Conservation (phyloP, 2,329 filamentous ascomycete genomes). For the Hypomyces perniciosus region DNA sequence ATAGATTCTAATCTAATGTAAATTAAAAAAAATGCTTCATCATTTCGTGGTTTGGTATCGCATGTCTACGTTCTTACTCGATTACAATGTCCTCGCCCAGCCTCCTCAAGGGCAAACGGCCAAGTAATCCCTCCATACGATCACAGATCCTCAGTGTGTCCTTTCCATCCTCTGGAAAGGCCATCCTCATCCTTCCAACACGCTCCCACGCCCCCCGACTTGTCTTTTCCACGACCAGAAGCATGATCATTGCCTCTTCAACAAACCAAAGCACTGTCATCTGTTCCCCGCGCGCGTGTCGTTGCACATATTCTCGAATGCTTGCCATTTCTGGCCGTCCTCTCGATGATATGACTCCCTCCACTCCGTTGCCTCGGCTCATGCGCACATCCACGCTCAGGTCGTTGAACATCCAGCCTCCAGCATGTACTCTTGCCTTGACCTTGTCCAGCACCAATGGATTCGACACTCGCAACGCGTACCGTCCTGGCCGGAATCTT, state of each 20-base stretch:
- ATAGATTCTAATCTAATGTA: no score
- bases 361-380: constrained; percentile 21
- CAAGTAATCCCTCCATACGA: constrained; percentile 26
- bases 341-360: not conserved
- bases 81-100: constrained; percentile 29
- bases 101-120: constrained; percentile 26
- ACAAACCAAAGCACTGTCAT: constrained; percentile 33
- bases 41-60: not conserved
- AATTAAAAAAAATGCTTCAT: no score
- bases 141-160: constrained; percentile 27
- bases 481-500: constrained; percentile 20
- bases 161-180: constrained; percentile 27
- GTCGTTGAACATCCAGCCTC: constrained; percentile 31
- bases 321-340: constrained; percentile 13
- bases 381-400: constrained; percentile 29
- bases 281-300: constrained; percentile 29
- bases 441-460: constrained; percentile 29
- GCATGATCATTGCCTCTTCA: constrained; percentile 28
- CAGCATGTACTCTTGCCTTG: constrained; percentile 26
- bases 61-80: constrained; percentile 18
- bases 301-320: constrained; percentile 29
- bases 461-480: constrained; percentile 27
- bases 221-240: constrained; percentile 27
- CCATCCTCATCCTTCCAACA: constrained; percentile 31
- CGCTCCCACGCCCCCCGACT: constrained; percentile 24